These are phyloP conservation scores for Dispira simplex DNA, from an alignment of 192 early-diverging fungal genomes.

Conservation along the genomic window DNA sequence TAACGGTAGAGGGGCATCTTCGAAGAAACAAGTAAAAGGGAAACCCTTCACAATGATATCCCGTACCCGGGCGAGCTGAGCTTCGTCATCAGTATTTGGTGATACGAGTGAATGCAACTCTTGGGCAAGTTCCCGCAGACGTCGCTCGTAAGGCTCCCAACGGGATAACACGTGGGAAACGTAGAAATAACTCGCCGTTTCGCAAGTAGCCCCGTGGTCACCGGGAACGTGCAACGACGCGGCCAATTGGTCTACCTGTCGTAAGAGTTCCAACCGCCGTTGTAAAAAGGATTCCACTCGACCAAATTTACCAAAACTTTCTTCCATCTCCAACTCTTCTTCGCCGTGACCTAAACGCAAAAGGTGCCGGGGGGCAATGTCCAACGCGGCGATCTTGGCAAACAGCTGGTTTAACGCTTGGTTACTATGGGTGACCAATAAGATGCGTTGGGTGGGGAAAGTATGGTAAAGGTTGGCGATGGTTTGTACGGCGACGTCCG, in stretches of 20 bases:
- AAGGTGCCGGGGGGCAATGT: constrained; percentile 89
- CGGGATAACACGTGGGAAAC: constrained; percentile 50
- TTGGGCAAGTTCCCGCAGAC: constrained; percentile 15
- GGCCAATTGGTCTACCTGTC: constrained; percentile 62
- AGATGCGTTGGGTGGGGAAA: constrained; percentile 71
- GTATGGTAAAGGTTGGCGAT: constrained; percentile 93
- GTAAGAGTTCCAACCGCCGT: constrained; percentile 53
- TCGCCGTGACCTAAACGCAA: constrained; percentile 91
- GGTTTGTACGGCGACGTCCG: constrained; percentile 93
- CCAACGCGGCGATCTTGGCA: constrained; percentile 80
- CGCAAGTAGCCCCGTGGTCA: constrained; percentile 84
- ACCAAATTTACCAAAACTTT: constrained; percentile 82
- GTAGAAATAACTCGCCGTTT: constrained; percentile 85
- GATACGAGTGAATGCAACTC: constrained; percentile 2
- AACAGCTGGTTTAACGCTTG: constrained; percentile 99
- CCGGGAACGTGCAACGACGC: constrained; percentile 58
- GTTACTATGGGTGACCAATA: constrained; percentile 92
- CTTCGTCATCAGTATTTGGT: constrained; percentile 7
- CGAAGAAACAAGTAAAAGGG: constrained; percentile 74
- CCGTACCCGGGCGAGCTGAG: constrained; percentile 22
- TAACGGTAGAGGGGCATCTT: constrained; percentile 48
- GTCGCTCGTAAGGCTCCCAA: constrained; percentile 54
- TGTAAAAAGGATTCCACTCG: constrained; percentile 87
- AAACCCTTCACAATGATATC: constrained; percentile 30
- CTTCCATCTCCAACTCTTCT: constrained; percentile 68